Conservation (phyloP, 2,329 filamentous ascomycete species). For the Diplodia intermedia region DNA sequence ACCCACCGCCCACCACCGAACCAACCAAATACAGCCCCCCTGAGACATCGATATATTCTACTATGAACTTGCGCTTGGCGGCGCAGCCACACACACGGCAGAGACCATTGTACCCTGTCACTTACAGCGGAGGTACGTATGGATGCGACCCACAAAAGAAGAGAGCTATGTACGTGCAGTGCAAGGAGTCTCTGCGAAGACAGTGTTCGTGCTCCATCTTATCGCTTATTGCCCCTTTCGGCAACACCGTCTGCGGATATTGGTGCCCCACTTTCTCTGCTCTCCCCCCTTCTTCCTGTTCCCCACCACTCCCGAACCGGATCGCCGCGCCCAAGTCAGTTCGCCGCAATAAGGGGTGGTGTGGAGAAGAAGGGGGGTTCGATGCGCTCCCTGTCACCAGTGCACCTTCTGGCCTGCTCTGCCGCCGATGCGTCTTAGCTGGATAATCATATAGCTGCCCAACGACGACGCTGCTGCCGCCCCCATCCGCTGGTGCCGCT, state of each 20-base stretch:
- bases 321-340: neutral
- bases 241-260: conserved; percentile 1
- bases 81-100: neutral
- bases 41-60: conserved; percentile 21
- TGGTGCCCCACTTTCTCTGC: conserved; percentile 3
- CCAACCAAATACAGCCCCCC: neutral
- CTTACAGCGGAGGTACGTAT: neutral
- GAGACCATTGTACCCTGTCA: neutral
- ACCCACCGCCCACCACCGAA: neutral
- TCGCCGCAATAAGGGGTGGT: neutral
- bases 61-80: neutral
- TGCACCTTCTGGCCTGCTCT: neutral
- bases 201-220: neutral
- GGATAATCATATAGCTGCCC: conserved; percentile 12
- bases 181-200: neutral
- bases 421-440: neutral
- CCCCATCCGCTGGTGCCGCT: neutral
- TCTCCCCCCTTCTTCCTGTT: neutral
- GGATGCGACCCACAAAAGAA: neutral
- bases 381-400: conserved; percentile 8
- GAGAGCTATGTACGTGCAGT: neutral
- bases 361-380: neutral
- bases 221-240: conserved; percentile 6
- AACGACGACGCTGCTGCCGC: neutral
- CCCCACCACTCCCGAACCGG: conserved; percentile 2